Evolutionary conservation across 352 stramenopile species (phyloP), one percentile per base, ranked within the genome.

Genomic region (Pythium utonaiense): DNA sequence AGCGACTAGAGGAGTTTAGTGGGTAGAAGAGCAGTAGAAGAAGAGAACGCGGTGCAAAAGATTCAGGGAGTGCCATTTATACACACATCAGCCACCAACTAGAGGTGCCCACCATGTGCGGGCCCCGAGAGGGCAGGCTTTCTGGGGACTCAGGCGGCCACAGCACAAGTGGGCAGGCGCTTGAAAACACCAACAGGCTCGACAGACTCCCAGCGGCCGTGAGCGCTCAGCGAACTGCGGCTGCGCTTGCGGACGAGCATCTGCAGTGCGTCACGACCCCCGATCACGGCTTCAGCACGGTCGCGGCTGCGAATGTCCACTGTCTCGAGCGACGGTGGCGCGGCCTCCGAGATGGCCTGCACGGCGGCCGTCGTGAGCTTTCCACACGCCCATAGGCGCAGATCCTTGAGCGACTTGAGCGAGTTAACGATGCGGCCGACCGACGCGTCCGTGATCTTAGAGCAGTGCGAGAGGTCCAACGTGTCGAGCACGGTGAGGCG

Each of bases 391-490:
- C 80, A 95, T 33, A 95, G 78, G 57, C 81, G 80, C 57, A 95
- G 44, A 56, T 93, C 79, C 54, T 84, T 80, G 22, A 95, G 71
- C 24, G 59, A 60, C 24, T 57, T 63, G 51, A 95, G 79, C 17
- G 71, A 68, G 47, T 62, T 53, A 8, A 87, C 79, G 45, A 95
- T 81, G 21, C 71, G 70, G 52, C 69, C 62, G 19, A 95, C 89
- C 1, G 78, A 71, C 17, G 64, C 73, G 60, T 95, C 86, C 24
- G 80, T 93, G 47, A 95, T 77, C 42, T 85, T 83, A 47, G 70
- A 73, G 50, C 86, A 95, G 58, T 95, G 86, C 30, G 86, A 95
- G 24, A 95, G 58, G 47, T 95, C 91, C 40, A 95, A 62, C n/a
- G 69, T 77, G 31, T 77, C 66, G 42, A 95, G 70, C 3, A 64